These are phyloP conservation scores for Sugiyamaella grinbergsii DNA, from an alignment of 1,139 yeast genomes.

Conservation along the genomic window DNA sequence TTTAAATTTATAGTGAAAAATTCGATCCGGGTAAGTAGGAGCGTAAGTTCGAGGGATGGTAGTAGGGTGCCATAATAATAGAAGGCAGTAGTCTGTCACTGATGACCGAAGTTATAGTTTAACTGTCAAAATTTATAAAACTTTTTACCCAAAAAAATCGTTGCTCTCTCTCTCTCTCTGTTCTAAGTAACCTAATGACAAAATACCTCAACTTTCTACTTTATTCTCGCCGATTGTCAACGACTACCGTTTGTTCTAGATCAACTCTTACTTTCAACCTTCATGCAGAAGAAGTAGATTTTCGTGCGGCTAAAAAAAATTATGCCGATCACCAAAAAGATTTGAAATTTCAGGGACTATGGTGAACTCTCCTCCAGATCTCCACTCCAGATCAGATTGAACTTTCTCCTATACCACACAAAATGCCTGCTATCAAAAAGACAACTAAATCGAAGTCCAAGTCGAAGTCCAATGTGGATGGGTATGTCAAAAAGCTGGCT, in stretches of 20 bases:
- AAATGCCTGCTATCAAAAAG: constrained; percentile 17
- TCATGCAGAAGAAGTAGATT: too few relatives aligned
- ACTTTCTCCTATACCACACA: constrained; percentile 29
- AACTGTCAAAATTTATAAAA: too few relatives aligned
- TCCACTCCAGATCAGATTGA: neutral
- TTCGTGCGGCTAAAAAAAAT: constrained; percentile 15
- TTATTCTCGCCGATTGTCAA: too few relatives aligned
- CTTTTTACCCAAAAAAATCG: too few relatives aligned
- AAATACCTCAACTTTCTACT: too few relatives aligned
- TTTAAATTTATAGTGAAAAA: constrained; percentile 19
- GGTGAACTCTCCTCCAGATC: too few relatives aligned
- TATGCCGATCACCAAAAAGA: neutral
- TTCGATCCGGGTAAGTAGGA: constrained; percentile 17
- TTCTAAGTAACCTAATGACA: too few relatives aligned
- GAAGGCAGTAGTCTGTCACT: neutral
- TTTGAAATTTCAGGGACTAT: constrained; percentile 3
- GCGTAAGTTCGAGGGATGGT: neutral
- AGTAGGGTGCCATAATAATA: neutral
- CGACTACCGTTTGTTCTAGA: too few relatives aligned
- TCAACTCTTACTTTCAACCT: too few relatives aligned
- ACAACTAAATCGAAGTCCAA: constrained; percentile 51
- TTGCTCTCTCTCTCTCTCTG: too few relatives aligned
- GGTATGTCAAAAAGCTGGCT: constrained; percentile 70
- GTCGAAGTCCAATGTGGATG: constrained; percentile 10
- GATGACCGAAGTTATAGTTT: too few relatives aligned